A percentile compares a stretch with the other conserved stretches of the same genome.
These are phyloP conservation scores for Penicillium oxalicum DNA, from an alignment of 2,329 filamentous ascomycete genomes.

Conservation along the genomic window DNA sequence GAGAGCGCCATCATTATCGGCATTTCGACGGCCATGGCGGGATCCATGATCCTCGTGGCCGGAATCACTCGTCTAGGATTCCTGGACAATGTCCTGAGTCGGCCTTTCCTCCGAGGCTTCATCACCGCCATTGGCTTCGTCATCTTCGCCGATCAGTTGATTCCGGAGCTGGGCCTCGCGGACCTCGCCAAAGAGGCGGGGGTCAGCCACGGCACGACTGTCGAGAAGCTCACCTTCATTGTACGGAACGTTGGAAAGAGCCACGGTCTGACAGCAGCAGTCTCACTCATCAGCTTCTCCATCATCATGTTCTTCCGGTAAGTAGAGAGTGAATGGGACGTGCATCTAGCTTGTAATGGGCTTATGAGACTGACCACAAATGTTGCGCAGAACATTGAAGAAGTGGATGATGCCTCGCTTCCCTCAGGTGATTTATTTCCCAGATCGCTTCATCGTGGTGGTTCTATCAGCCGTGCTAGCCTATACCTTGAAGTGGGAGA, in stretches of 20 bases:
- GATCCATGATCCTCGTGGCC: slow-evolving; percentile 79
- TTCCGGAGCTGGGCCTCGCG: slow-evolving; percentile 78
- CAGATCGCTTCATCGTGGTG: slow-evolving; percentile 86
- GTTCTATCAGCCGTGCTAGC: slow-evolving; percentile 75
- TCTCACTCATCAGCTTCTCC: slow-evolving; percentile 72
- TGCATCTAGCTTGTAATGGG: not conserved
- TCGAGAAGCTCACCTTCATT: slow-evolving; percentile 80
- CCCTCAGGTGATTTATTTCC: slow-evolving; percentile 76
- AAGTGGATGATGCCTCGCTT: slow-evolving; percentile 71
- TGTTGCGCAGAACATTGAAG: slow-evolving; percentile 63
- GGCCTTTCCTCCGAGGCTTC: slow-evolving; percentile 88
- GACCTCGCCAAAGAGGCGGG: slow-evolving; percentile 55
- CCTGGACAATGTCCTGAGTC: slow-evolving; percentile 85
- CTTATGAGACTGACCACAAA: not conserved
- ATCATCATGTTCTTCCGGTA: slow-evolving; percentile 89
- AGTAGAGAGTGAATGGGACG: slow-evolving; percentile 19
- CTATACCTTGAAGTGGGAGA: slow-evolving; percentile 70
- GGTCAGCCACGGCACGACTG: slow-evolving; percentile 73
- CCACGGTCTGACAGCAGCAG: slow-evolving; percentile 68
- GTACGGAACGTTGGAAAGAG: slow-evolving; percentile 58
- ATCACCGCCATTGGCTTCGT: slow-evolving; percentile 96
- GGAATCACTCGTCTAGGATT: slow-evolving; percentile 84
- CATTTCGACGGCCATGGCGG: slow-evolving; percentile 79
- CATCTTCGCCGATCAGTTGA: slow-evolving; percentile 89
- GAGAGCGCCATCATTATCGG: slow-evolving; percentile 80